A percentile compares a stretch with the other conserved stretches of the same genome.
phyloP scores from a whole-genome alignment of 2,329 filamentous ascomycete genomes.

The Alternaria sp. region DNA sequence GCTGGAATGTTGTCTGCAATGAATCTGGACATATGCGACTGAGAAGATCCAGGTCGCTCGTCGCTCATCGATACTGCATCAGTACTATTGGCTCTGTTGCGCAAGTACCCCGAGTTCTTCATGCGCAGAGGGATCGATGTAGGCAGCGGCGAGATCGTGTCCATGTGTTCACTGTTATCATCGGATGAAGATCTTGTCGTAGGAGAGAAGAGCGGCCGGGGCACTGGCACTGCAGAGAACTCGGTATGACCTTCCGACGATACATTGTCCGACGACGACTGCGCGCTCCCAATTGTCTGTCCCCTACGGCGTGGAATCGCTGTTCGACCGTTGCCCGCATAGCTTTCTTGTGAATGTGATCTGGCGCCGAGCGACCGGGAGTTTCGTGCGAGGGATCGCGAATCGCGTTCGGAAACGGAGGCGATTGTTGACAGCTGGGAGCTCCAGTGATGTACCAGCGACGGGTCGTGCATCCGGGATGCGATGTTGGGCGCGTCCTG shows the following conservation, averaged over 20 bases:
- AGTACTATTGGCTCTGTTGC: constrained; percentile 37
- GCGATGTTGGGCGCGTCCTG: constrained; percentile 41
- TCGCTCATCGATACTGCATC: constrained; percentile 41
- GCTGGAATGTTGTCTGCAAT: constrained; percentile 46
- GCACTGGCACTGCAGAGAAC: constrained; percentile 41
- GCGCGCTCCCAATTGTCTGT: constrained; percentile 42
- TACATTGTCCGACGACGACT: constrained; percentile 43
- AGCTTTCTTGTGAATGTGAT: constrained; percentile 42
- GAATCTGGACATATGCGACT: constrained; percentile 44
- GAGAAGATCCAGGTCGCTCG: constrained; percentile 44
- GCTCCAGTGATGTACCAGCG: constrained; percentile 48
- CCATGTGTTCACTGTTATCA: constrained; percentile 46
- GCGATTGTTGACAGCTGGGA: constrained; percentile 49
- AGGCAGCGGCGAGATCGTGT: constrained; percentile 48
- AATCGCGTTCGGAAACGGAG: constrained; percentile 46
- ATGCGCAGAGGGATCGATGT: constrained; percentile 46
- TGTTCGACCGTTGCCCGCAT: constrained; percentile 27
- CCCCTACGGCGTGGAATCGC: constrained; percentile 34
- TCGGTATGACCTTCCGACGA: constrained; percentile 36
- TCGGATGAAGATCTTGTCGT: constrained; percentile 29
- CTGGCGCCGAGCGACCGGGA: constrained; percentile 42
- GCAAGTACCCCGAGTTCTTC: constrained; percentile 48
- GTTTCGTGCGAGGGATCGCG: constrained; percentile 39
- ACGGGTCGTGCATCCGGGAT: constrained; percentile 49
- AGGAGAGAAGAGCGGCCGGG: constrained; percentile 45